A percentile compares a stretch with the other conserved stretches of the same genome.
These are phyloP conservation scores for Nemania sp. DNA, from an alignment of 2,329 filamentous ascomycete genomes.

Conservation along the genomic window DNA sequence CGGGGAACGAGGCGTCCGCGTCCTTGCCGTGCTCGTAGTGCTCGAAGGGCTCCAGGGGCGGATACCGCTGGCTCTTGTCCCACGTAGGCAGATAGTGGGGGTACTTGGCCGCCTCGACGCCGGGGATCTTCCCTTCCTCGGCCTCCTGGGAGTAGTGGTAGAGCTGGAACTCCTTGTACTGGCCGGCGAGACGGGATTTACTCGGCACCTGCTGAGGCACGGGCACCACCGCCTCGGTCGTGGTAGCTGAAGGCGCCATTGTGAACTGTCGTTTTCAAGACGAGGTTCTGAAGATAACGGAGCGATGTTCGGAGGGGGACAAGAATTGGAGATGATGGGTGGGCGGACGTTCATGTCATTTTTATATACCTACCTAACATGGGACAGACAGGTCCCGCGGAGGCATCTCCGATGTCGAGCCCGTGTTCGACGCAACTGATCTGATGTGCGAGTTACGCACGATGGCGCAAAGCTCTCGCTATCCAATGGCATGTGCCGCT, in stretches of 20 bases:
- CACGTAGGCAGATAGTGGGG: conserved; percentile 75
- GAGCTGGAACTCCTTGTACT: conserved; percentile 39
- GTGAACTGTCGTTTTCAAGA: conserved; percentile 23
- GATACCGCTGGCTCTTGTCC: conserved; percentile 66
- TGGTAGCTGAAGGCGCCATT: conserved; percentile 41
- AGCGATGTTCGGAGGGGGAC: background rate
- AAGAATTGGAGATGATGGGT: background rate
- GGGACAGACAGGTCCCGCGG: background rate
- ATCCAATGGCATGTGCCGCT: conserved; percentile 35
- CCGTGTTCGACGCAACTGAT: background rate
- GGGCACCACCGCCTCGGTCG: conserved; percentile 34
- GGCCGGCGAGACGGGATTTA: conserved; percentile 25
- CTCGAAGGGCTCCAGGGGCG: conserved; percentile 69
- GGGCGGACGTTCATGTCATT: no score
- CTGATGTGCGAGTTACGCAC: conserved; percentile 38
- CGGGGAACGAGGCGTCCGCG: conserved; percentile 70
- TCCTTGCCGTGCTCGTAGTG: conserved; percentile 78
- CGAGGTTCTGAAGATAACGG: background rate
- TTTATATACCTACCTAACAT: no score
- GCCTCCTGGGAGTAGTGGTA: conserved; percentile 36
- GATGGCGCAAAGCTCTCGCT: conserved; percentile 35
- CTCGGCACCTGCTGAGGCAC: conserved; percentile 29
- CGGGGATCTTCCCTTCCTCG: conserved; percentile 38
- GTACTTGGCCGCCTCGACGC: conserved; percentile 50
- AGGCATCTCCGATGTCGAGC: conserved; percentile 7